A percentile compares a stretch with the other conserved stretches of the same genome.
Conservation (phyloP, 345 rosid genomes). For the Eutrema heterophyllum region DNA sequence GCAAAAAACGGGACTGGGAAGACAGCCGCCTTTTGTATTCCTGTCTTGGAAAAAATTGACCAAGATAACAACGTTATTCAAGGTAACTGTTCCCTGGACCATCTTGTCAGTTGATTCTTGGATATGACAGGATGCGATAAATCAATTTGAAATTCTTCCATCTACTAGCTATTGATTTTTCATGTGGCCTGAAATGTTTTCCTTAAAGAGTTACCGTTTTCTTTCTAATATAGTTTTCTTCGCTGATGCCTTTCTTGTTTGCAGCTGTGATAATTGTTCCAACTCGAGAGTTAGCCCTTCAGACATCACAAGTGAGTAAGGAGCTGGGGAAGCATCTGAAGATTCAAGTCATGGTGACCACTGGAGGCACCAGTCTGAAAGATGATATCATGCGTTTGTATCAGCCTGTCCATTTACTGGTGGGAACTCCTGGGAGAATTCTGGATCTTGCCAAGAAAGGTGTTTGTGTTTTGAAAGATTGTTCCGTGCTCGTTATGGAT, state of each 20-base stretch:
- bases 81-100: constrained; percentile 37
- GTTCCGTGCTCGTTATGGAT: constrained; percentile 89
- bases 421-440: constrained; percentile 93
- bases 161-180: background rate
- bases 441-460: constrained; percentile 92
- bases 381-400: constrained; percentile 95
- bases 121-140: background rate
- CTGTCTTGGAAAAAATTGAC: constrained; percentile 91
- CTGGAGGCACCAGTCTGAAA: constrained; percentile 93
- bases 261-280: constrained; percentile 92
- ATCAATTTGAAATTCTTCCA: background rate
- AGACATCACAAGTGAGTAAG: constrained; percentile 92
- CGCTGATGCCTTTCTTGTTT: background rate
- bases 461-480: constrained; percentile 78
- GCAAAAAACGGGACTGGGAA: constrained; percentile 97
- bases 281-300: constrained; percentile 88
- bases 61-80: constrained; percentile 83
- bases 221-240: background rate
- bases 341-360: constrained; percentile 91
- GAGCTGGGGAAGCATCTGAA: constrained; percentile 89
- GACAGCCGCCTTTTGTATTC: constrained; percentile 92
- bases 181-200: background rate
- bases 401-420: constrained; percentile 88
- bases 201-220: background rate
- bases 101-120: background rate